phyloP scores from a whole-genome alignment of 2,329 filamentous ascomycete species.

The Cercospora nicotianae region DNA sequence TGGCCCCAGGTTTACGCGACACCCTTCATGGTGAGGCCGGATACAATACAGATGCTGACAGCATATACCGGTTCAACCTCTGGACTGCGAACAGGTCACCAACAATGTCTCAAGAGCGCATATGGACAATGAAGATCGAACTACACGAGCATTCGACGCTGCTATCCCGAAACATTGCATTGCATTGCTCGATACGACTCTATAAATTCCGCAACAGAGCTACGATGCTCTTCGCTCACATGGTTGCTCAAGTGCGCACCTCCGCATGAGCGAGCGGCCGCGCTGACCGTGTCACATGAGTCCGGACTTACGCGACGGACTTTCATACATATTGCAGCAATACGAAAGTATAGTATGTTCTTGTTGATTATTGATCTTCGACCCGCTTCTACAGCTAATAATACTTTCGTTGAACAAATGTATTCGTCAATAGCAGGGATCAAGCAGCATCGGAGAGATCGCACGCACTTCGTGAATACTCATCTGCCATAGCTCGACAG shows the following conservation, averaged over 20 bases:
- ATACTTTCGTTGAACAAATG: background rate
- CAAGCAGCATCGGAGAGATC: no score
- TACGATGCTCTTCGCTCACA: no score
- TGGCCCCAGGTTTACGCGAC: background rate
- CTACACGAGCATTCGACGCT: background rate
- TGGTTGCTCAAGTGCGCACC: background rate
- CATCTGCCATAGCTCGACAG: background rate
- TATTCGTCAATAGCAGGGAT: background rate
- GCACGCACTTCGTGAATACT: background rate
- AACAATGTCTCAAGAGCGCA: background rate
- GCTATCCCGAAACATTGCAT: background rate
- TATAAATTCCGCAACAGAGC: no score
- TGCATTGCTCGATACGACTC: no score
- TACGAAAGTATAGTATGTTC: background rate
- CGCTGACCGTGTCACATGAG: background rate
- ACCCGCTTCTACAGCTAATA: background rate
- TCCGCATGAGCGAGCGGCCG: background rate
- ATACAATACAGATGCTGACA: background rate
- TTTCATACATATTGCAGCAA: background rate
- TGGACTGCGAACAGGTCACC: background rate
- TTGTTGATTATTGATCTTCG: background rate
- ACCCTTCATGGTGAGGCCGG: no score
- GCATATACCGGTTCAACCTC: background rate
- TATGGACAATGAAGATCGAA: background rate
- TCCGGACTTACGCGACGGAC: background rate